Conservation (phyloP, 2,329 filamentous ascomycete species). For the Talaromyces sp. region DNA sequence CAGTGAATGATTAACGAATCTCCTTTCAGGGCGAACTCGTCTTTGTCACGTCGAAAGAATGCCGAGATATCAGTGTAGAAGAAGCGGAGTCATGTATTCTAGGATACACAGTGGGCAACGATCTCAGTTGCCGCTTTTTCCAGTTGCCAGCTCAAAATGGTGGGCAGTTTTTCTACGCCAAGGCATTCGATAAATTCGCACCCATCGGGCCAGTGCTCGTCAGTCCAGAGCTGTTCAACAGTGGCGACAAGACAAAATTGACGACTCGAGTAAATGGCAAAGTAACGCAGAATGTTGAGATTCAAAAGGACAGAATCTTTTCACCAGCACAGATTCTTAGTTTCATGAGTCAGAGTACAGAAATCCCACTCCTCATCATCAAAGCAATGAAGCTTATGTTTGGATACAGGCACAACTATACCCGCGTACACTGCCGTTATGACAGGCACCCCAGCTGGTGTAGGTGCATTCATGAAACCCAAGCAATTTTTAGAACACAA, state of each 20-base stretch:
- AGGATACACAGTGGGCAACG: conserved; percentile 29
- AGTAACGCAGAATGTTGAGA: conserved; percentile 33
- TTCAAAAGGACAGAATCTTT: conserved; percentile 33
- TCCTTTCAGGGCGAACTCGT: conserved; percentile 5
- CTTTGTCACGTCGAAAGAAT: conserved; percentile 7
- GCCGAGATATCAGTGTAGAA: conserved; percentile 7
- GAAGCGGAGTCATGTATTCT: conserved; percentile 23
- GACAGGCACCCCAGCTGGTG: conserved; percentile 34
- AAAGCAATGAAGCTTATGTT: conserved; percentile 13
- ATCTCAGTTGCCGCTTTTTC: conserved; percentile 26
- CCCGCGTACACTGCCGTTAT: conserved; percentile 35
- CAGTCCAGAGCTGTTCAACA: conserved; percentile 20
- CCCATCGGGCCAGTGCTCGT: conserved; percentile 35
- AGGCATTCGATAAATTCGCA: conserved; percentile 34
- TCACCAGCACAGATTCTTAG: conserved; percentile 28
- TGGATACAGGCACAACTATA: conserved; percentile 30
- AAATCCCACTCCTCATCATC: background rate
- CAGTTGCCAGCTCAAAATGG: conserved; percentile 21
- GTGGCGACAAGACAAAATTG: conserved; percentile 27
- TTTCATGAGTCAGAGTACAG: conserved; percentile 15
- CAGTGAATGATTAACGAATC: background rate
- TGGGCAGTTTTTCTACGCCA: conserved; percentile 36
- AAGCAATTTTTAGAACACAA: conserved; percentile 6
- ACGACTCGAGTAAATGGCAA: conserved; percentile 30
- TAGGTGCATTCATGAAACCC: conserved; percentile 14